These are phyloP conservation scores for Microdochium nivale DNA, from an alignment of 2,329 filamentous ascomycete species.

Conservation along the genomic window DNA sequence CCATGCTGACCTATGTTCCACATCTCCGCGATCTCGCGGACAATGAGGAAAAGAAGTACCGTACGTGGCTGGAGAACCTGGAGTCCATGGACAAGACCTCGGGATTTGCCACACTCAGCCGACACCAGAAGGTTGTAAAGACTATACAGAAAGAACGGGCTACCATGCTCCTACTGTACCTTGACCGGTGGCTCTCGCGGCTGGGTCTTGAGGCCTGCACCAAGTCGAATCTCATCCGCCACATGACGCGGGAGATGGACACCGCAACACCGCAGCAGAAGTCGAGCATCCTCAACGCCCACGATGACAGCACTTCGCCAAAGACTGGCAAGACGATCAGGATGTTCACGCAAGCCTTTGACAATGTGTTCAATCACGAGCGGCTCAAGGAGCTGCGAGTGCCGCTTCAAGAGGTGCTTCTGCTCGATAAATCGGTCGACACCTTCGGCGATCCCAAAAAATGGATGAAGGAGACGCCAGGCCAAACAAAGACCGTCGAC, in stretches of 20 bases:
- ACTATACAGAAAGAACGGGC: slow-evolving; percentile 43
- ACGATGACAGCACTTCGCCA: slow-evolving; percentile 31
- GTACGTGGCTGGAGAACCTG: slow-evolving; percentile 47
- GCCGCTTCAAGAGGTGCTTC: slow-evolving; percentile 41
- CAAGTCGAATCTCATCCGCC: slow-evolving; percentile 42
- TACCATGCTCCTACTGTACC: slow-evolving; percentile 40
- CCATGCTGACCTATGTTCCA: slow-evolving; percentile 51
- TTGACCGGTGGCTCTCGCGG: slow-evolving; percentile 43
- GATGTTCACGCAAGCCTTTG: slow-evolving; percentile 49
- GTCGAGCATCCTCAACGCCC: slow-evolving; percentile 38
- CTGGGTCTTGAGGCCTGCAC: slow-evolving; percentile 42
- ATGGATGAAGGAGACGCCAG: slow-evolving; percentile 35
- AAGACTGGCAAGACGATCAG: slow-evolving; percentile 32
- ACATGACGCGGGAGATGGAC: slow-evolving; percentile 39
- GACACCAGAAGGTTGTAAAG: slow-evolving; percentile 39
- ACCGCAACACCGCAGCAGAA: slow-evolving; percentile 47
- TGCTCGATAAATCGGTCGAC: slow-evolving; percentile 45
- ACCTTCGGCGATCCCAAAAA: slow-evolving; percentile 45
- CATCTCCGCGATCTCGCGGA: slow-evolving; percentile 48
- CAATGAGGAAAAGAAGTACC: slow-evolving; percentile 46
- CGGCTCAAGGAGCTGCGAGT: slow-evolving; percentile 27
- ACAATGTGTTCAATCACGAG: slow-evolving; percentile 39
- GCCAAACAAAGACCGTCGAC: slow-evolving; percentile 23
- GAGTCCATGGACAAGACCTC: slow-evolving; percentile 49
- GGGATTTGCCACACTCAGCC: slow-evolving; percentile 45